These are phyloP conservation scores for Fusarium irregulare DNA, from an alignment of 2,329 filamentous ascomycete species.

Conservation along the genomic window DNA sequence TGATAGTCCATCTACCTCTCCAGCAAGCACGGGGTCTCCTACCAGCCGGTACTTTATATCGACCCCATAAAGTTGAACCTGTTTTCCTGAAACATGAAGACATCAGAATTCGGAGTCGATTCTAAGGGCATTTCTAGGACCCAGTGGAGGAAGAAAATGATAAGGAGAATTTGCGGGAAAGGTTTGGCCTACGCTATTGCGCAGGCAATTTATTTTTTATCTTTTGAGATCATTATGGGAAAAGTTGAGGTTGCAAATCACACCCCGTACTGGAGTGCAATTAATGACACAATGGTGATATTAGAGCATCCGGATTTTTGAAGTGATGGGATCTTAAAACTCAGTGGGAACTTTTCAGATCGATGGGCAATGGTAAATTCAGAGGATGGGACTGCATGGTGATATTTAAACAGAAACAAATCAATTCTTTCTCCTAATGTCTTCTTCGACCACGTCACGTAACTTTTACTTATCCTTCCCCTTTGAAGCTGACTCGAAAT, in stretches of 20 bases:
- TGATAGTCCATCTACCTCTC: slow-evolving; percentile 2
- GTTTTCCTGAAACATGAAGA: not conserved
- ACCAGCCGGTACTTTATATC: slow-evolving; percentile 38
- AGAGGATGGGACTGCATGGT: not conserved
- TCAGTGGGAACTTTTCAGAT: slow-evolving; percentile 17
- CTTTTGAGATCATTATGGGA: slow-evolving; percentile 11
- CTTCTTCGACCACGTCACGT: not conserved
- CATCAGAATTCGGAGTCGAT: not conserved
- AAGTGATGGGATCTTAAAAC: not conserved
- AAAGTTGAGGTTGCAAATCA: not conserved
- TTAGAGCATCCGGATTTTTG: not conserved
- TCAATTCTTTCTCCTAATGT: not conserved
- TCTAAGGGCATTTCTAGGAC: not conserved
- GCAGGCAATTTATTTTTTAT: not conserved
- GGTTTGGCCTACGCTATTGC: not conserved
- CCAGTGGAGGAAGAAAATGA: not conserved
- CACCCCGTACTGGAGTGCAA: not conserved
- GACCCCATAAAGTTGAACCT: not conserved
- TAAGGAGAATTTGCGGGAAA: not conserved
- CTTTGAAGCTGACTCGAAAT: slow-evolving; percentile 2
- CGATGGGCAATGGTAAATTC: not conserved
- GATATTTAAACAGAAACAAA: slow-evolving; percentile 2
- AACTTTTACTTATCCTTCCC: not conserved
- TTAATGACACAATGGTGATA: not conserved
- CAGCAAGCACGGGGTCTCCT: slow-evolving; percentile 11